Evolutionary conservation across 2,329 filamentous ascomycete species (phyloP).

Genomic region (Ceratocystis ficicola): DNA sequence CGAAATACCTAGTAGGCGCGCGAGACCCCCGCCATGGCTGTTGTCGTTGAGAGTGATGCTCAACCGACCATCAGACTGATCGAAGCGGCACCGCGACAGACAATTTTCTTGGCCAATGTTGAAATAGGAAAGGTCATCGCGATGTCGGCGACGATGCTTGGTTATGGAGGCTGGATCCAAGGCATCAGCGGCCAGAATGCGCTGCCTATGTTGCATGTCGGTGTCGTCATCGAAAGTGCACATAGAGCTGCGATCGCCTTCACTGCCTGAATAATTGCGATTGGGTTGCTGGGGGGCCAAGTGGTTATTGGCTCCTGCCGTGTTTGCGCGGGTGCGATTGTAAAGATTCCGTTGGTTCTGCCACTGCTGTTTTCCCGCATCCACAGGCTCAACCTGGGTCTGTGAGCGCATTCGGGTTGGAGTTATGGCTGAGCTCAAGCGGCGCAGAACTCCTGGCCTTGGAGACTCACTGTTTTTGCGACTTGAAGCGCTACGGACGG

Average conservation of each 20-base stretch:
- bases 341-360: not conserved
- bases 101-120: slow-evolving; percentile 52
- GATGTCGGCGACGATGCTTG: not conserved
- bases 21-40: slow-evolving; percentile 56
- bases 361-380: not conserved
- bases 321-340: not conserved
- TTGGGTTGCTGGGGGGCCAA: not conserved
- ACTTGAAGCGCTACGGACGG: not conserved
- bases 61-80: slow-evolving; percentile 52
- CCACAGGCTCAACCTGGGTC: not conserved
- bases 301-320: not conserved
- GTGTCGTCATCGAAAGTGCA: not conserved
- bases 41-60: slow-evolving; percentile 62
- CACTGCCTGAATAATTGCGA: not conserved
- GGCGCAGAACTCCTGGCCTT: not conserved
- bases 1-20: slow-evolving; percentile 27
- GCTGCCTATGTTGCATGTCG: not conserved
- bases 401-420: not conserved
- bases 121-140: slow-evolving; percentile 31
- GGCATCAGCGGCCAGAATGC: not conserved
- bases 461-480: not conserved
- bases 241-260: not conserved
- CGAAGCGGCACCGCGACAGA: slow-evolving; percentile 51
- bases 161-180: not conserved
- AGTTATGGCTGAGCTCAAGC: not conserved